A percentile compares a stretch with the other conserved stretches of the same genome.
phyloP scores from a whole-genome alignment of 805 yeast genomes.

The Wickerhamiella cacticola region DNA sequence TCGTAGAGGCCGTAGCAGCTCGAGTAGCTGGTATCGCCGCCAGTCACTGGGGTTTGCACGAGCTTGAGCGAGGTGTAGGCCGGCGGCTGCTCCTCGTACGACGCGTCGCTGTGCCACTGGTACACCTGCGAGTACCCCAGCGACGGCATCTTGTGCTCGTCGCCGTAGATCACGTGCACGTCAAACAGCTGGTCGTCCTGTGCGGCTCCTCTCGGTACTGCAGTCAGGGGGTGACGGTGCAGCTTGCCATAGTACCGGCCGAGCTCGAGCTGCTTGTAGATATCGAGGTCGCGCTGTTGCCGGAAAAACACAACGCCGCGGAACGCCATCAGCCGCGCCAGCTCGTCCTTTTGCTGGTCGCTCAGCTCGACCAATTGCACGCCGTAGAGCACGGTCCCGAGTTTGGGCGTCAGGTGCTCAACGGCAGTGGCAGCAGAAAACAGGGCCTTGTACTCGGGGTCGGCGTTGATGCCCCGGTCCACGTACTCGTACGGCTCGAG shows the following conservation, averaged over 20 bases:
- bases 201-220: conserved; percentile 33
- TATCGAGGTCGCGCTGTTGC: conserved; percentile 34
- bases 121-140: conserved; percentile 23
- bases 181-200: conserved; percentile 36
- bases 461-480: conserved; percentile 23
- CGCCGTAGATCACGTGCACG: conserved; percentile 24
- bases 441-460: conserved; percentile 32
- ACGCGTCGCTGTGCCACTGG: conserved; percentile 63
- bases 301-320: conserved; percentile 43
- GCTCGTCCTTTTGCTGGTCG: conserved; percentile 37
- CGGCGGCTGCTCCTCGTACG: conserved; percentile 66
- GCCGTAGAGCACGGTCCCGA: conserved; percentile 42
- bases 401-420: conserved; percentile 34
- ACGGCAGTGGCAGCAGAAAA: conserved; percentile 35
- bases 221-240: conserved; percentile 36
- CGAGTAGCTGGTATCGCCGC: conserved; percentile 49
- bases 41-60: conserved; percentile 43
- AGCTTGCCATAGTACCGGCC: conserved; percentile 39
- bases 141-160: conserved; percentile 18
- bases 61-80: conserved; percentile 56
- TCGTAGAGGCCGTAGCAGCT: conserved; percentile 45
- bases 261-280: conserved; percentile 34
- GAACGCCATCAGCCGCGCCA: conserved; percentile 38
- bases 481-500: conserved; percentile 20
- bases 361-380: conserved; percentile 35